Evolutionary conservation across 2,329 filamentous ascomycete genomes (phyloP), one percentile per base, ranked within the genome.

Genomic region (Paraconiothyrium brasiliense): DNA sequence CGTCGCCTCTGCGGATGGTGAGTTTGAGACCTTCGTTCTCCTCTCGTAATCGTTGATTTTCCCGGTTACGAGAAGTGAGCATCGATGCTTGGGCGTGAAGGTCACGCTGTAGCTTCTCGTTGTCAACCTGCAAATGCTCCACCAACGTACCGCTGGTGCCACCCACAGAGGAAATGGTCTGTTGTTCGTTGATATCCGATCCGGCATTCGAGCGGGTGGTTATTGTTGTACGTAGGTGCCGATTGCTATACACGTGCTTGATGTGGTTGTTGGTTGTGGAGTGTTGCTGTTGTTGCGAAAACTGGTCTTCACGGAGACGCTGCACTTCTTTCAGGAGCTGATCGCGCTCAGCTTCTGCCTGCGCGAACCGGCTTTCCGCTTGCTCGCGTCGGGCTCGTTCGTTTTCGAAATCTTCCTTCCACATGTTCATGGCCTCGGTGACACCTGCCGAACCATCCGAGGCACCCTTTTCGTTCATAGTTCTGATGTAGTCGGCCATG

Each of bases 11-110:
- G 58, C 93, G 89, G 67, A 93, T 90, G 1, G 91, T 89, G 71
- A 98, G 88, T 80, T 98, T 99, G 64, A 99, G 84, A 64, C 97
- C 94, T 79, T 99, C 95, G 65, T 98, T 98, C 76, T 99, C 94
- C 75, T 97, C 93, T 77, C 98, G 97, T 9, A 99, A 84, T 5
- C 93, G 89, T 76, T 98, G 94, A 75, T 97, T 96, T 76, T 99
- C 95, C 30, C 93, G 91, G 73, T 97, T 97, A 27, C 95, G 87
- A 39, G 95, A 98, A 1, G 94, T 97, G 37, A 99, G 86, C 93
- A 99, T 98, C 0, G 94, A 97, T 0, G 94, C 97, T 77, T 99
- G 95, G 2, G 95, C 95, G 63, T 94, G 93, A 34, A 98, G 92
- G 78, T 98, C 94, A 57, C 94, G 91, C 57, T 94, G 89, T 35